These are phyloP conservation scores for Phytophthora uliginosa DNA, from an alignment of 352 stramenopile species.

Conservation along the genomic window DNA sequence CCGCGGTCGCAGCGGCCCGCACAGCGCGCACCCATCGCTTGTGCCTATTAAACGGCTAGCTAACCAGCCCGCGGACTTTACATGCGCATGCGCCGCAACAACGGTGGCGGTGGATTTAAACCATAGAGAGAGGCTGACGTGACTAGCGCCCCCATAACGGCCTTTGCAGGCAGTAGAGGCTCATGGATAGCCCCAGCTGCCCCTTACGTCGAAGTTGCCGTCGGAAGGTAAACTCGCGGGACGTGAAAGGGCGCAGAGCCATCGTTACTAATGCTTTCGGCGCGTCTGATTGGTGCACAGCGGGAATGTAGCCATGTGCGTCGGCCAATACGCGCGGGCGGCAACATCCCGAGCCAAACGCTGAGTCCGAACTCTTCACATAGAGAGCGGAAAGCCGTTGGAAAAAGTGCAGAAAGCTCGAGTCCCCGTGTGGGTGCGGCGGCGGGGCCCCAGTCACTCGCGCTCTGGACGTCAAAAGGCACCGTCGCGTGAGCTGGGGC, in stretches of 20 bases:
- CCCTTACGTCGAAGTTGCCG: background rate
- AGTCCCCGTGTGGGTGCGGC: background rate
- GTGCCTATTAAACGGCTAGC: background rate
- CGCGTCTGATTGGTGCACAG: background rate
- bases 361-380: constrained; percentile 41
- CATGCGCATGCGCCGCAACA: background rate
- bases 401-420: constrained; percentile 56
- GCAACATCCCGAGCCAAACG: background rate
- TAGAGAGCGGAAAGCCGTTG: constrained; percentile 45
- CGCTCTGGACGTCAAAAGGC: constrained; percentile 17
- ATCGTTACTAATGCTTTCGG: background rate
- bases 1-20: constrained; percentile 1
- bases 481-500: constrained; percentile 10
- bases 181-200: background rate
- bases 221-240: background rate
- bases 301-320: constrained; percentile 14
- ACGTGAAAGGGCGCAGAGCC: background rate
- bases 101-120: background rate
- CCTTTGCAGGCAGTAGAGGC: background rate
- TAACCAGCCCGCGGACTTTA: background rate
- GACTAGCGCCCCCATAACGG: background rate
- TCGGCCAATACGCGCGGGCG: background rate
- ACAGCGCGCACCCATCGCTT: constrained; percentile 22
- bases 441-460: background rate
- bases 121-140: background rate